Conservation (phyloP, 805 yeast species). For the Cyberlindnera mississippiensis region DNA sequence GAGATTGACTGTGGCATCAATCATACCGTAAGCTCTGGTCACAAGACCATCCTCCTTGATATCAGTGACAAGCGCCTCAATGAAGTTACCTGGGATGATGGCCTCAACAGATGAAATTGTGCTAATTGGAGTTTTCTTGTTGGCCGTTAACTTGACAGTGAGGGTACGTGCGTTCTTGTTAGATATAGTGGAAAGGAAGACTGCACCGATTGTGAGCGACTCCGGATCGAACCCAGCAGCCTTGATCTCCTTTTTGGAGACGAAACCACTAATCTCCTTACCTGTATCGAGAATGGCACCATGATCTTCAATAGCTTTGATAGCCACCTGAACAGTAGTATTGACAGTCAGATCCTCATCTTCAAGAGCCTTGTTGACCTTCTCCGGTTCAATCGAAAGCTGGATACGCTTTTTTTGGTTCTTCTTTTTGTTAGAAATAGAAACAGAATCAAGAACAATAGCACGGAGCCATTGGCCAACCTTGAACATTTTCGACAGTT, state of each 20-base stretch:
- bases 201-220: constrained; percentile 55
- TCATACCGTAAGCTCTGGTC: constrained; percentile 71
- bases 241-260: constrained; percentile 63
- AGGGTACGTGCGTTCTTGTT: constrained; percentile 54
- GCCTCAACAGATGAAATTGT: constrained; percentile 73
- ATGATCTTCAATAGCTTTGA: constrained; percentile 85
- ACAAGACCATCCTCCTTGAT: constrained; percentile 58
- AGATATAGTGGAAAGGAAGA: constrained; percentile 56
- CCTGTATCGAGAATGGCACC: constrained; percentile 81
- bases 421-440: constrained; percentile 35
- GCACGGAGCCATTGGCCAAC: constrained; percentile 89
- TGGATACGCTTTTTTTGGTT: constrained; percentile 57
- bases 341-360: constrained; percentile 65
- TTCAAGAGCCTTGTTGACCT: constrained; percentile 57
- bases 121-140: constrained; percentile 44
- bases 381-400: constrained; percentile 68
- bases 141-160: constrained; percentile 46
- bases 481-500: constrained; percentile 48
- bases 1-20: constrained; percentile 65
- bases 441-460: constrained; percentile 53
- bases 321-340: constrained; percentile 67
- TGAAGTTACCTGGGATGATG: constrained; percentile 78
- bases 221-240: constrained; percentile 35
- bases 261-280: constrained; percentile 59
- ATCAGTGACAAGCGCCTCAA: constrained; percentile 67